These are phyloP conservation scores for Capronia epimyces DNA, from an alignment of 2,329 filamentous ascomycete species.

Conservation along the genomic window DNA sequence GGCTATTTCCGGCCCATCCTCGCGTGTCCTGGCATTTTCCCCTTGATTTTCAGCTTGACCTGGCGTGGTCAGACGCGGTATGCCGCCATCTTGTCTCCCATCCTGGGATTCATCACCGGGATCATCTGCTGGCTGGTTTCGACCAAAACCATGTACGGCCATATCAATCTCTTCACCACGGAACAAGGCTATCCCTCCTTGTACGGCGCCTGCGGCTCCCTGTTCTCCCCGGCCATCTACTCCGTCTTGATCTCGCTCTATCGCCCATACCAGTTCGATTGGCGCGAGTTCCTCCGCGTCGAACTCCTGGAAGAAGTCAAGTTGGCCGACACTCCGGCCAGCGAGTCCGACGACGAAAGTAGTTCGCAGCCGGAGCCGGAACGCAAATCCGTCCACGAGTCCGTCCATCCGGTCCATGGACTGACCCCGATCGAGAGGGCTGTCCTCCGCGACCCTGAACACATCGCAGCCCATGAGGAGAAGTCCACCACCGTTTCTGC, in stretches of 20 bases:
- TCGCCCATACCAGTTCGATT: conserved; percentile 39
- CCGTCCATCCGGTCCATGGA: not conserved
- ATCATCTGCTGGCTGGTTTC: conserved; percentile 33
- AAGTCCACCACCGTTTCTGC: not conserved
- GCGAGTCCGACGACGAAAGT: not conserved
- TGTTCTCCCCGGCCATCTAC: conserved; percentile 44
- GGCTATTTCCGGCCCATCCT: conserved; percentile 40
- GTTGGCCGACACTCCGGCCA: not conserved
- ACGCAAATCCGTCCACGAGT: not conserved
- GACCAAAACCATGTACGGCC: conserved; percentile 34
- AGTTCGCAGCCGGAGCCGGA: not conserved
- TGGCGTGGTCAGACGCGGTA: conserved; percentile 40
- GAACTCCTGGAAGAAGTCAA: conserved; percentile 31
- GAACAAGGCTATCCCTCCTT: conserved; percentile 39
- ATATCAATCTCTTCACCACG: conserved; percentile 40
- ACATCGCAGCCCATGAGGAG: not conserved
- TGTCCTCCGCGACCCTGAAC: not conserved
- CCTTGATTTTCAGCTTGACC: conserved; percentile 32
- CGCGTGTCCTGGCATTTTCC: conserved; percentile 43
- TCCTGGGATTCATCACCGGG: conserved; percentile 3
- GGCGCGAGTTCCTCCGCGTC: conserved; percentile 44
- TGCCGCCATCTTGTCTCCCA: conserved; percentile 37
- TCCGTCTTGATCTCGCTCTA: conserved; percentile 43
- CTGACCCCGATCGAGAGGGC: not conserved
- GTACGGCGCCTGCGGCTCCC: conserved; percentile 42